These are phyloP conservation scores for Rhododendron williamsianum DNA, from an alignment of 148 eudicot species.

Conservation along the genomic window DNA sequence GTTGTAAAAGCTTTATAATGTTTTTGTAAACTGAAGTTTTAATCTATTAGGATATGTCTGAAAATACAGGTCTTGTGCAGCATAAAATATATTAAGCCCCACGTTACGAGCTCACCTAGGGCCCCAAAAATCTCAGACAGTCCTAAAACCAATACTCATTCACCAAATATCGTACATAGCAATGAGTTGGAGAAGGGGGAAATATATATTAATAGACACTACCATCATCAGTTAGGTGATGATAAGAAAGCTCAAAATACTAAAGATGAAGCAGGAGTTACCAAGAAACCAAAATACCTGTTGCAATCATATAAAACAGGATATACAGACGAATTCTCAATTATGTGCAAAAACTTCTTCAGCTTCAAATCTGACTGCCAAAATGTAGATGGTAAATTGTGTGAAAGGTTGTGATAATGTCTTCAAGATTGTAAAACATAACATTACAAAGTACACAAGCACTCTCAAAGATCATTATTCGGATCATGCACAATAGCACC, in stretches of 20 bases:
- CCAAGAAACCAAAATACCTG: conserved; percentile 44
- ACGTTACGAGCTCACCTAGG: neutral
- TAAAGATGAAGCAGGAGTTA: neutral
- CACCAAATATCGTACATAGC: neutral
- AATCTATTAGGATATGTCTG: neutral
- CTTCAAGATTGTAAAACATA: neutral
- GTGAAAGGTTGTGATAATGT: neutral
- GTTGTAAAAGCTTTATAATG: neutral
- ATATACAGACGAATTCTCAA: conserved; percentile 77
- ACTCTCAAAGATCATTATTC: neutral
- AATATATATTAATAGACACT: neutral
- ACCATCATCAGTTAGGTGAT: neutral
- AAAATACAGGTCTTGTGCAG: neutral
- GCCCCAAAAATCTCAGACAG: neutral
- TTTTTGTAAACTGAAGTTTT: neutral
- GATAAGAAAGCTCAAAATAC: neutral
- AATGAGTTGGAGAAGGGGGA: neutral
- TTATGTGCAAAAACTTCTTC: conserved; percentile 93
- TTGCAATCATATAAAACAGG: conserved; percentile 79
- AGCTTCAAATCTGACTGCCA: conserved; percentile 88
- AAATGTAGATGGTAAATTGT: neutral
- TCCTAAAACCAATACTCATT: neutral
- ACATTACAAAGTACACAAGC: neutral
- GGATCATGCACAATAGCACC: neutral
- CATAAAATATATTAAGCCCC: neutral